Conservation (phyloP, 148 eudicot species). For the Dianthus caryophyllus region DNA sequence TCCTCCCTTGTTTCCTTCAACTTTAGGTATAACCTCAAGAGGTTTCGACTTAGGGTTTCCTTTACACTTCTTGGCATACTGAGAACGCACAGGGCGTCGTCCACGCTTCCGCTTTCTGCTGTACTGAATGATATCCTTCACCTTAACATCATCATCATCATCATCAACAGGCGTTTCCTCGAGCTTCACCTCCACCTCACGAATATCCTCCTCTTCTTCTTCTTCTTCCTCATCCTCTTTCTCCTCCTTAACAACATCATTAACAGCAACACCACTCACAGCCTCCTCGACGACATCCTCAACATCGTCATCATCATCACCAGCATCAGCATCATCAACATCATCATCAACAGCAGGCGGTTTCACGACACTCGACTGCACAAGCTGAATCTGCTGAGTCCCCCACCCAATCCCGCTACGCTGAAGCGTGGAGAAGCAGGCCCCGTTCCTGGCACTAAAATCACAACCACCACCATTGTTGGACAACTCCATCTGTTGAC, state of each 20-base stretch:
- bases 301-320: constrained; percentile 15
- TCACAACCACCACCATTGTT: background rate
- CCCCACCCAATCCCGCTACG: constrained; percentile 32
- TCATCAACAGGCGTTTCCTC: constrained; percentile 9
- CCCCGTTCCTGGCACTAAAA: constrained; percentile 22
- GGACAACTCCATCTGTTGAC: constrained; percentile 11
- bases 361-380: constrained; percentile 1
- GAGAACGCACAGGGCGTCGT: constrained; percentile 12
- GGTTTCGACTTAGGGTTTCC: constrained; percentile 1
- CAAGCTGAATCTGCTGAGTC: constrained; percentile 17
- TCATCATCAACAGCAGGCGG: constrained; percentile 9
- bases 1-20: constrained; percentile 3
- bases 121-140: constrained; percentile 11
- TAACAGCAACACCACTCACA: constrained; percentile 25
- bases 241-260: constrained; percentile 18
- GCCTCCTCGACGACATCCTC: constrained; percentile 21
- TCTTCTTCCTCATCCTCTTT: constrained; percentile 24
- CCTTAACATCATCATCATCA: constrained; percentile 28
- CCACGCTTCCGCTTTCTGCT: constrained; percentile 30
- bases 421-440: constrained; percentile 25
- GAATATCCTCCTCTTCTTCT: constrained; percentile 23
- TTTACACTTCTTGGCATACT: constrained; percentile 19
- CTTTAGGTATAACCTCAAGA: constrained; percentile 12
- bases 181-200: constrained; percentile 18
- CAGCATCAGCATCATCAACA: constrained; percentile 28